Percentiles rank a stretch among this genome's conserved stretches.
phyloP scores from a whole-genome alignment of 2,329 filamentous ascomycete species.

The Phaeoacremonium minimum region DNA sequence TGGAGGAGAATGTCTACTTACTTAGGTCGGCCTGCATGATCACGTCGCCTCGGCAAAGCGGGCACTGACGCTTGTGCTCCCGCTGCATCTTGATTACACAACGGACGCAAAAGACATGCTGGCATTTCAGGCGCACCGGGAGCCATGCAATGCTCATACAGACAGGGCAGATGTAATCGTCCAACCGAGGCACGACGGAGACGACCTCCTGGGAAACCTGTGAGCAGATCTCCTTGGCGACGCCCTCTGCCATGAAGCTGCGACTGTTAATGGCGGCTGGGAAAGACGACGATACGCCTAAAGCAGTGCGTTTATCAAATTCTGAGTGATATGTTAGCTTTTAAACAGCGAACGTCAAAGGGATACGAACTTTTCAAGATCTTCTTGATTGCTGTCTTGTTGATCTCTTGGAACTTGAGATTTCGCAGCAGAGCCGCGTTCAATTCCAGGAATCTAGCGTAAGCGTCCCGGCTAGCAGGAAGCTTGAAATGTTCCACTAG shows the following conservation, averaged over 20 bases:
- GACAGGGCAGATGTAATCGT: slow-evolving; percentile 79
- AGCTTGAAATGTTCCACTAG: slow-evolving; percentile 62
- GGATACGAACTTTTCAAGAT: slow-evolving; percentile 71
- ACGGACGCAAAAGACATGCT: slow-evolving; percentile 77
- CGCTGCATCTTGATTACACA: slow-evolving; percentile 79
- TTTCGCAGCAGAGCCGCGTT: slow-evolving; percentile 75
- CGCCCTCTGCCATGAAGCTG: slow-evolving; percentile 58
- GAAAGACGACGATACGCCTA: slow-evolving; percentile 63
- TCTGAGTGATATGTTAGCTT: slow-evolving; percentile 41
- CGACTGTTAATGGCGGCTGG: slow-evolving; percentile 54
- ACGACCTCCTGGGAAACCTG: slow-evolving; percentile 71
- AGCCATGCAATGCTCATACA: slow-evolving; percentile 78
- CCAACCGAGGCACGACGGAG: slow-evolving; percentile 71
- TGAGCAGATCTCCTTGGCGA: slow-evolving; percentile 73
- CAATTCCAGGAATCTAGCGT: slow-evolving; percentile 65
- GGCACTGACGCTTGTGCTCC: slow-evolving; percentile 63
- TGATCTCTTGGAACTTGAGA: slow-evolving; percentile 80
- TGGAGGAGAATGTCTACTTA: slow-evolving; percentile 26
- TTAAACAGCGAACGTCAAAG: background rate
- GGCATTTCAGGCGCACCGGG: slow-evolving; percentile 71
- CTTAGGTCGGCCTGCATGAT: slow-evolving; percentile 66
- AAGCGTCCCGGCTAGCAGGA: slow-evolving; percentile 58
- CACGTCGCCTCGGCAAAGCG: slow-evolving; percentile 69
- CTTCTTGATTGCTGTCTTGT: slow-evolving; percentile 71
- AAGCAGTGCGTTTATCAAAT: slow-evolving; percentile 80